Conservation (phyloP, 2,329 filamentous ascomycete species). For the Coniochaeta prunicola region DNA sequence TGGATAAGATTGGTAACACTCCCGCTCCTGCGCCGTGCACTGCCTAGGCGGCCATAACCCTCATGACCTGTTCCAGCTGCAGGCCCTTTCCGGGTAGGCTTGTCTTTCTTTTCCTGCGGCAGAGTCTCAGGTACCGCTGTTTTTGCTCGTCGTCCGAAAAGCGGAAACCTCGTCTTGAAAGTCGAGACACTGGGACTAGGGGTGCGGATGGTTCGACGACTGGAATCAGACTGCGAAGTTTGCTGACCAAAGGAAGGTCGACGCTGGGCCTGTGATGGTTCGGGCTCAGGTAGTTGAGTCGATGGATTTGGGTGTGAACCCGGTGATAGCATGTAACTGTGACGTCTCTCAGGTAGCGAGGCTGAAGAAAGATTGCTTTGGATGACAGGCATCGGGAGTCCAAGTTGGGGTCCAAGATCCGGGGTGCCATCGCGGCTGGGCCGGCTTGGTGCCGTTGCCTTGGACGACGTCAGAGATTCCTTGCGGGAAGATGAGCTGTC, state of each 20-base stretch:
- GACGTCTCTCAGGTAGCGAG: slow-evolving; percentile 41
- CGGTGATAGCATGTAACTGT: slow-evolving; percentile 24
- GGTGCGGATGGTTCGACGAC: slow-evolving; percentile 27
- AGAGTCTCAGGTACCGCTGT: slow-evolving; percentile 44
- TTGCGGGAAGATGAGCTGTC: slow-evolving; percentile 15
- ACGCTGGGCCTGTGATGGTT: not conserved
- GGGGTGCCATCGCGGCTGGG: slow-evolving; percentile 64
- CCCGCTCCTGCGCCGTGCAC: slow-evolving; percentile 55
- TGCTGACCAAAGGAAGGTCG: not conserved
- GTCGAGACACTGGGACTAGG: slow-evolving; percentile 51
- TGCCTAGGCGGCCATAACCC: slow-evolving; percentile 64
- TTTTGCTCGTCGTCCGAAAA: slow-evolving; percentile 71
- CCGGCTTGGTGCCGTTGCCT: slow-evolving; percentile 42
- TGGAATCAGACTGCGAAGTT: slow-evolving; percentile 1
- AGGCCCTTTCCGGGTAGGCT: slow-evolving; percentile 63
- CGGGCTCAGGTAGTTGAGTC: slow-evolving; percentile 23
- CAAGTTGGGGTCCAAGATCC: slow-evolving; percentile 50
- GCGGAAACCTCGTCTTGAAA: slow-evolving; percentile 61
- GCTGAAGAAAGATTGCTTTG: slow-evolving; percentile 53
- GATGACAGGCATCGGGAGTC: slow-evolving; percentile 45
- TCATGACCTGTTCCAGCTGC: slow-evolving; percentile 92
- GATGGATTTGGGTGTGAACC: slow-evolving; percentile 26
- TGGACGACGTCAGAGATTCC: slow-evolving; percentile 19
- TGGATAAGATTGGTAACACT: slow-evolving; percentile 42
- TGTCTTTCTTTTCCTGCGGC: slow-evolving; percentile 49